phyloP scores from a whole-genome alignment of 805 yeast species.

The Clavispora fructus region DNA sequence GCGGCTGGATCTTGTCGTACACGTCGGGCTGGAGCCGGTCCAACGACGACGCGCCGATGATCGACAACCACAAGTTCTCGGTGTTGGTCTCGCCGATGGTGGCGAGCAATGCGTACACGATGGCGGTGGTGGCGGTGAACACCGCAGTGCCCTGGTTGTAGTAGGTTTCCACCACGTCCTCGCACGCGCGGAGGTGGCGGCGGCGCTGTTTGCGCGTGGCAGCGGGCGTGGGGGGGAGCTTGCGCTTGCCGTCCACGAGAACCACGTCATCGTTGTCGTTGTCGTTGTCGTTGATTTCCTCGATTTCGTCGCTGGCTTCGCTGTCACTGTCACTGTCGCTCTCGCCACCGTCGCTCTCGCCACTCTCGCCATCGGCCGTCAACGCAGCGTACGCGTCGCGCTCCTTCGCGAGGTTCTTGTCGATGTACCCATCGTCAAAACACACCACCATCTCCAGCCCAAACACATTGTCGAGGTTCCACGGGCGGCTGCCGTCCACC shows the following conservation, averaged over 20 bases:
- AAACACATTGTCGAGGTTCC: slow-evolving; percentile 91
- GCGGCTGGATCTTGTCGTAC: slow-evolving; percentile 65
- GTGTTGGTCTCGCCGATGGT: slow-evolving; percentile 75
- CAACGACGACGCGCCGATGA: slow-evolving; percentile 81
- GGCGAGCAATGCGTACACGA: slow-evolving; percentile 73
- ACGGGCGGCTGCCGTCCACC: slow-evolving; percentile 90
- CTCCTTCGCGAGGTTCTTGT: slow-evolving; percentile 51
- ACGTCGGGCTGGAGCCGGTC: slow-evolving; percentile 70
- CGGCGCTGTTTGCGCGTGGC: slow-evolving; percentile 29
- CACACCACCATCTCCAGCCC: slow-evolving; percentile 76
- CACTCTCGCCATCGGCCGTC: slow-evolving; percentile 15
- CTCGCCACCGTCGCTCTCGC: slow-evolving; percentile 20
- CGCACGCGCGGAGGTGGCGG: slow-evolving; percentile 39
- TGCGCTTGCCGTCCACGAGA: slow-evolving; percentile 21
- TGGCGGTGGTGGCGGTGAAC: slow-evolving; percentile 69
- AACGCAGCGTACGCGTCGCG: slow-evolving; percentile 57
- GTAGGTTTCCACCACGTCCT: slow-evolving; percentile 62
- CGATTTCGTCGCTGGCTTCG: slow-evolving; percentile 2
- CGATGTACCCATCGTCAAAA: slow-evolving; percentile 80
- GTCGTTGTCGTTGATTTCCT: slow-evolving; percentile 20
- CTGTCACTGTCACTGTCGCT: not conserved
- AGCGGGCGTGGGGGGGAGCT: slow-evolving; percentile 23
- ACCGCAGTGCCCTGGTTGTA: slow-evolving; percentile 81
- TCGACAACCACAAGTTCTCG: slow-evolving; percentile 76
- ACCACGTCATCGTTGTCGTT: not conserved